Evolutionary conservation across 1,139 yeast genomes (phyloP), one percentile per base, ranked within the genome.

Genomic region (Pichia terricola): DNA sequence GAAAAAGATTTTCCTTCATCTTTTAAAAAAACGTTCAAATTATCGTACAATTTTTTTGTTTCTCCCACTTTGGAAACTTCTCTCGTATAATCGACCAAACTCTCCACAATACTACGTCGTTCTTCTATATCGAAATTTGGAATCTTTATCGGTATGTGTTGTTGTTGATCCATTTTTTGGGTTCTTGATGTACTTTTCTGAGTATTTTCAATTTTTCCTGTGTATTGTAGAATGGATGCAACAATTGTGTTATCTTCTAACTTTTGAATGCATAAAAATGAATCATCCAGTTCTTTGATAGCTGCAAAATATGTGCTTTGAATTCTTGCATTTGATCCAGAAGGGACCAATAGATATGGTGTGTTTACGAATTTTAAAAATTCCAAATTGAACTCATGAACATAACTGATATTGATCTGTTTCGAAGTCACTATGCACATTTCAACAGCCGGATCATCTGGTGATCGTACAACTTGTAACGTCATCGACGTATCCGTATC

Each of bases 401-500:
- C 63, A 31, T 75, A 57, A 4, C 69, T 59, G 9, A 73, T 53
- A 0, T 75, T 73, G 8, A 65, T 59, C 2, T 63, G 50, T 47
- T 66, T 70, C 0, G 81, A 75, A 45, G 67, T 40, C 5, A 58
- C 41, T 7, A 53, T 56, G 57, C 39, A 62, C 1, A 43, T 8
- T 7, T 46, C 42, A 36, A 11, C 53, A 26, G 47, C 41, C 4
- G 36, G 10, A 30, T 22, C 34, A 30, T 26, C 26, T 3, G 42
- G 40, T 1, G 25, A 11, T 26, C 39, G 10, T 0, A 51, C 41
- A 1, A 71, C 62, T 1, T 64, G 49, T 39, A 83, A 49, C 46
- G 62, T 66, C 47, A 79, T 53, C 0, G 88, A 72, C 1, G 76
- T 73, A 53, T 86, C 95, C 0, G 58, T 48, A 9, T 73, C 69